Evolutionary conservation across 2,329 filamentous ascomycete genomes (phyloP), one percentile per base, ranked within the genome.

Genomic region (Periconia sp.): DNA sequence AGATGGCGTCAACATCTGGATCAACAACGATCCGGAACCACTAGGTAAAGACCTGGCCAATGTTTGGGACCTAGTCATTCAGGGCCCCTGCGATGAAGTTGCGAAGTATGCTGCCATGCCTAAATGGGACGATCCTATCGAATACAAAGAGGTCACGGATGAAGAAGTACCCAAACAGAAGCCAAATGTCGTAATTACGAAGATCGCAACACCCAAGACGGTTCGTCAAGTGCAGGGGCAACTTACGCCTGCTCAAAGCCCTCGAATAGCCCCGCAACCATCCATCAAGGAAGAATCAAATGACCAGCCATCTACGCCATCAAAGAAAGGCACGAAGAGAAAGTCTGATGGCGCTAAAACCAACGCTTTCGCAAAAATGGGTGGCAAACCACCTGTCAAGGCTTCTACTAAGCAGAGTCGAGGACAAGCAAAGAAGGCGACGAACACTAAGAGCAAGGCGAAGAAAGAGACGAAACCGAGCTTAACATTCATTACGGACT

Each of bases 51-150:
- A 96, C 45, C 86, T 97, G 51, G 92, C 92, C 64, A 87, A 95
- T 51, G 91, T 89, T 61, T 99, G 92, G 87, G 94, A 99, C 69
- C 73, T 96, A 47, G 84, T 97, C 13, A 87, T 99, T 24, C 85
- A 84, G 53, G 92, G 90, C 15, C 87, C 88, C 58, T 94, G 89
- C 64, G 94, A 99, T 66, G 85, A 91, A 52, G 87, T 99, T 26
- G 94, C 94, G 15, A 80, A 79, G 35, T 76, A 90, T 26, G 87
- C 85, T 12, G 82, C 82, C 16, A 71, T 85, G 69, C 77, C 77
- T 39, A 74, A 72, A 46, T 85, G 82, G 81, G 72, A 84, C 51
- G 80, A 84, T 43, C 63, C 56, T 1, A 59, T 59, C 40, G 53
- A 61, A 2, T 63, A 57, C 42, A 68, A 64, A 43, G 60, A 63